Conservation (phyloP, 164 flowering plant genomes). For the Vitis vinifera region DNA sequence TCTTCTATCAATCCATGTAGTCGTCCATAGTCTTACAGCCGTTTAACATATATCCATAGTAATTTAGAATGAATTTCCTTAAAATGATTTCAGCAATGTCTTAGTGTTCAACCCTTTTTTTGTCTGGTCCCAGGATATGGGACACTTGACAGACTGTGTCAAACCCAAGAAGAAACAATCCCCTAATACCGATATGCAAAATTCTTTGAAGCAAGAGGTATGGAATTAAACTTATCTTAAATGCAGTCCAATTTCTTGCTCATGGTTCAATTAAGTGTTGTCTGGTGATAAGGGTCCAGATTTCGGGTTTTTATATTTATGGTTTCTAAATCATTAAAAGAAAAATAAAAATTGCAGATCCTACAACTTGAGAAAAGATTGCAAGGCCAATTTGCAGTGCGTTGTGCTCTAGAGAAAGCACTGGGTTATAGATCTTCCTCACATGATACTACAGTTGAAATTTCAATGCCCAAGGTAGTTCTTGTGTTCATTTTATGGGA, state of each 20-base stretch:
- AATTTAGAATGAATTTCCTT: background rate
- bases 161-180: conserved; percentile 37
- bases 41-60: background rate
- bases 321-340: too few relatives aligned
- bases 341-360: conserved; percentile 34
- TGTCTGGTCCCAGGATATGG: conserved; percentile 47
- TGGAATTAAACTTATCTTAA: conserved; percentile 11
- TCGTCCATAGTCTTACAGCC: background rate
- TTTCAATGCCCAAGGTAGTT: conserved; percentile 51
- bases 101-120: conserved; percentile 7
- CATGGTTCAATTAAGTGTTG: background rate
- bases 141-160: conserved; percentile 18
- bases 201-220: conserved; percentile 87
- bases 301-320: background rate
- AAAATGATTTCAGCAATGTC: background rate
- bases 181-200: conserved; percentile 39
- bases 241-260: background rate
- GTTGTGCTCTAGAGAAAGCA: conserved; percentile 54
- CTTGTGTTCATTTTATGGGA: background rate
- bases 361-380: conserved; percentile 59
- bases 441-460: conserved; percentile 17
- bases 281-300: background rate
- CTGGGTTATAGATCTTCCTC: conserved; percentile 44
- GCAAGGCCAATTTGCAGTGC: conserved; percentile 53
- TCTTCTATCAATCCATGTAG: background rate